Percentiles rank a stretch among this genome's conserved stretches.
These are phyloP conservation scores for Colletotrichum sidae DNA, from an alignment of 2,329 filamentous ascomycete genomes.

Conservation along the genomic window DNA sequence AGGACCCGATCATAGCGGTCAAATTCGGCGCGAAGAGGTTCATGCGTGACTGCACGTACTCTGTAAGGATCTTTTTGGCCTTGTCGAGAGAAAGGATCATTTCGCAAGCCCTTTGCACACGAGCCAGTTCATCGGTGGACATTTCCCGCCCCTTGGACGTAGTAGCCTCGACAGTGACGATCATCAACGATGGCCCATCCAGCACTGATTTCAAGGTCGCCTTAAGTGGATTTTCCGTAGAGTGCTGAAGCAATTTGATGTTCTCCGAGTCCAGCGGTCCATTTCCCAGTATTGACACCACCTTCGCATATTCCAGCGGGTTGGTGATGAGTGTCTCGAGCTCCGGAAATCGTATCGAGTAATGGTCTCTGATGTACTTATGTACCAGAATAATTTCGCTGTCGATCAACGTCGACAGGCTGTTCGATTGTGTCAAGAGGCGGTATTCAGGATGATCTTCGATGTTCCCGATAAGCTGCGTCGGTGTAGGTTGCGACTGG, in stretches of 20 bases:
- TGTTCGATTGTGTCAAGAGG: conserved; percentile 88
- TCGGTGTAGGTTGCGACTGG: conserved; percentile 74
- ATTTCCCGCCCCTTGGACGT: conserved; percentile 87
- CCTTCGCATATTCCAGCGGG: conserved; percentile 94
- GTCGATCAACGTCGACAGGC: conserved; percentile 90
- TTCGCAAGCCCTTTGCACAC: conserved; percentile 82
- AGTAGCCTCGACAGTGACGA: conserved; percentile 93
- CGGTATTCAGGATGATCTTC: conserved; percentile 94
- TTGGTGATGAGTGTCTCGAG: conserved; percentile 91
- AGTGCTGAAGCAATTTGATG: conserved; percentile 83
- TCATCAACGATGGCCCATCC: conserved; percentile 92
- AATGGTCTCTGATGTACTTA: conserved; percentile 96
- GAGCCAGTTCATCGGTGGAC: conserved; percentile 77
- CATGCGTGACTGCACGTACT: conserved; percentile 98
- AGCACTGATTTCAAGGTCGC: conserved; percentile 82
- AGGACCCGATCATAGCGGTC: conserved; percentile 88
- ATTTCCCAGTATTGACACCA: conserved; percentile 92
- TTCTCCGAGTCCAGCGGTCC: conserved; percentile 84
- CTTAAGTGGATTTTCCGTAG: conserved; percentile 81
- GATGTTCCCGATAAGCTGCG: conserved; percentile 80
- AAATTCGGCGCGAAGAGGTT: conserved; percentile 95
- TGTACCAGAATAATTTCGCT: conserved; percentile 93
- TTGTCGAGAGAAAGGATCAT: conserved; percentile 90
- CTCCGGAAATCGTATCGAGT: conserved; percentile 92
- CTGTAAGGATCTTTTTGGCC: conserved; percentile 87